Base-by-base conservation (phyloP, 139 green algal genomes). In the Chloropicon primus region DNA sequence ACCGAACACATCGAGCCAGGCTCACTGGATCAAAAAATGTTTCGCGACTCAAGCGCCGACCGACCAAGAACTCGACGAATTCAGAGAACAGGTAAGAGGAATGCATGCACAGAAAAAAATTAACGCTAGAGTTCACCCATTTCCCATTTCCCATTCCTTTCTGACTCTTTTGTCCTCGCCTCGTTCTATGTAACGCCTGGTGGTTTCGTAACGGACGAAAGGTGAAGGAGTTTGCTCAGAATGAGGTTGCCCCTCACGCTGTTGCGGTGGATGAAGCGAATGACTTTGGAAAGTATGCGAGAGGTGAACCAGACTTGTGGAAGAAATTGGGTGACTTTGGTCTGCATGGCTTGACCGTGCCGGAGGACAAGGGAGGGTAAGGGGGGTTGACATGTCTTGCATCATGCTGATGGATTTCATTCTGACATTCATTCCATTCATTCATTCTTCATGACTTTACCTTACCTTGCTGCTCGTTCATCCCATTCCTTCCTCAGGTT, bases 361-460 rank as follows among this genome's bases (percentile, higher is more conserved):
- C 91, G 1, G 80, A 81, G 3, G 89, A 94, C 74, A 90, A 93
- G 81, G 93, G 93, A 2, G 93, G 93, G n/a, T n/a, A n/a, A n/a
- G n/a, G n/a, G n/a, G n/a, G n/a, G n/a, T n/a, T n/a, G n/a, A n/a
- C n/a, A n/a, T n/a, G n/a, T n/a, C n/a, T n/a, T n/a, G n/a, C n/a
- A n/a, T n/a, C 21, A 79, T 97, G 29, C 89, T 86, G 0, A 74
- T 97, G 78, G 91, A 92, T 71, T 97, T 96, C 80, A 77, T 80
- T 25, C 80, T 90, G 1, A 93, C 97, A 84, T 79, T 24, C 22
- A 25, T 85, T 22, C 72, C 22, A 22, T 21, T 71, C 21, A 71
- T n/a, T 76, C 22, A 21, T 26, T n/a, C n/a, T 72, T 22, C 21
- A 22, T 76, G 72, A 76, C 22, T 24, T 22, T 72, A 71, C n/a